phyloP scores from a whole-genome alignment of 148 eudicot genomes.

The Amaranthus hypochondriacus region DNA sequence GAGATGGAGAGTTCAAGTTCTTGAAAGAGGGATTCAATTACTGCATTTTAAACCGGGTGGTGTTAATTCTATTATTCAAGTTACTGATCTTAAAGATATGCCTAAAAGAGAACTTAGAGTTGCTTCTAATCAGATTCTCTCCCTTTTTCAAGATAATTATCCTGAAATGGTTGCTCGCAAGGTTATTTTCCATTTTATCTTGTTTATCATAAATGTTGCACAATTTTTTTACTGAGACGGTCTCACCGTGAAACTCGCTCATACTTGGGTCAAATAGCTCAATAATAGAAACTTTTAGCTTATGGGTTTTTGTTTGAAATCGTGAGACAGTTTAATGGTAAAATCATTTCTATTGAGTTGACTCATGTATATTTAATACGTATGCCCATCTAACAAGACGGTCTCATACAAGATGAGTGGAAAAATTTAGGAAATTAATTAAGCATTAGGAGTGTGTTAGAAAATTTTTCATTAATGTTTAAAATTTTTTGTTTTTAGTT shows the following conservation, averaged over 20 bases:
- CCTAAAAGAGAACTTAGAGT: conserved; percentile 85
- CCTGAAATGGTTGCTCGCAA: conserved; percentile 96
- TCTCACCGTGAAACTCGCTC: too few species aligned
- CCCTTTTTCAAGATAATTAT: conserved; percentile 88
- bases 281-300: too few species aligned
- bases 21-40: conserved; percentile 71
- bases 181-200: conserved; percentile 29
- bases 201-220: not conserved
- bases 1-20: conserved; percentile 92
- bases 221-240: too few species aligned
- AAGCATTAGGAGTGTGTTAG: too few species aligned
- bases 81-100: conserved; percentile 91
- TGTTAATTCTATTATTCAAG: conserved; percentile 85
- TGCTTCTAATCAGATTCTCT: conserved; percentile 76
- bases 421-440: too few species aligned
- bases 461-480: not conserved
- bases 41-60: conserved; percentile 80
- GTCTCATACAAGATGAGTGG: too few species aligned
- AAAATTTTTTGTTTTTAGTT: not conserved
- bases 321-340: too few species aligned
- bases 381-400: too few species aligned
- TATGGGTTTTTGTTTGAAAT: too few species aligned
- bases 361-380: too few species aligned
- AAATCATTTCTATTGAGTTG: too few species aligned
- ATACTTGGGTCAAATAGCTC: too few species aligned